These are phyloP conservation scores for Paraconiothyrium sp. DNA, from an alignment of 2,329 filamentous ascomycete species.

Conservation along the genomic window DNA sequence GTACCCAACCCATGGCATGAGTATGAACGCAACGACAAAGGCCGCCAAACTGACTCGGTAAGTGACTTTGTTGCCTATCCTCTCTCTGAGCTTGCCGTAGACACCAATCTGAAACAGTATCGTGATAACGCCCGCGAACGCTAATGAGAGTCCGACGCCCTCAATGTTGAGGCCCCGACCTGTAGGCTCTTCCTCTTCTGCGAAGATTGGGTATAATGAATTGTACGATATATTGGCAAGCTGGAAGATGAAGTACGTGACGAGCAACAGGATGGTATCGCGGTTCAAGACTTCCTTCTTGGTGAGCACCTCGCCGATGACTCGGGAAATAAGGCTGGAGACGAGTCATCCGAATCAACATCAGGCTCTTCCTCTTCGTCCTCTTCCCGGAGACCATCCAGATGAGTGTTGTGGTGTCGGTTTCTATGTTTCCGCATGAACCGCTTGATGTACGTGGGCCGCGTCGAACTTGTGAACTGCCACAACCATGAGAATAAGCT, in stretches of 20 bases:
- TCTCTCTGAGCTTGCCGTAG: slow-evolving; percentile 80
- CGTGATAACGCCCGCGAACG: slow-evolving; percentile 83
- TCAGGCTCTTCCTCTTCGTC: slow-evolving; percentile 52
- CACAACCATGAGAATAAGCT: slow-evolving; percentile 74
- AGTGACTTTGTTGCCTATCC: slow-evolving; percentile 83
- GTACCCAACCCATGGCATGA: slow-evolving; percentile 93
- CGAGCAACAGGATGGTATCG: slow-evolving; percentile 82
- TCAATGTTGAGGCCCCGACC: slow-evolving; percentile 79
- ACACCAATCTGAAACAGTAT: slow-evolving; percentile 90
- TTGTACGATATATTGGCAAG: slow-evolving; percentile 95
- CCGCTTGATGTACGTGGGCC: slow-evolving; percentile 67
- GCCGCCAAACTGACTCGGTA: slow-evolving; percentile 82
- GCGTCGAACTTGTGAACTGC: slow-evolving; percentile 70
- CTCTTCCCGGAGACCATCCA: slow-evolving; percentile 48
- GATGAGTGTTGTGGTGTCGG: slow-evolving; percentile 40
- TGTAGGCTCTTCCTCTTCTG: slow-evolving; percentile 75
- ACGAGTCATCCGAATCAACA: slow-evolving; percentile 50
- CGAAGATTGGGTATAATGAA: slow-evolving; percentile 93
- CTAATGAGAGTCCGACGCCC: slow-evolving; percentile 86
- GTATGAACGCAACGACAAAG: slow-evolving; percentile 80
- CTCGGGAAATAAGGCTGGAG: slow-evolving; percentile 55
- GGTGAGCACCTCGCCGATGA: slow-evolving; percentile 54
- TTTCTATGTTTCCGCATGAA: slow-evolving; percentile 38
- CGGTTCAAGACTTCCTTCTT: slow-evolving; percentile 74
- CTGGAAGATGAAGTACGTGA: slow-evolving; percentile 92